Conservation (phyloP, 1,284 basidiomycete genomes). For the Macrocystidia cucumis region DNA sequence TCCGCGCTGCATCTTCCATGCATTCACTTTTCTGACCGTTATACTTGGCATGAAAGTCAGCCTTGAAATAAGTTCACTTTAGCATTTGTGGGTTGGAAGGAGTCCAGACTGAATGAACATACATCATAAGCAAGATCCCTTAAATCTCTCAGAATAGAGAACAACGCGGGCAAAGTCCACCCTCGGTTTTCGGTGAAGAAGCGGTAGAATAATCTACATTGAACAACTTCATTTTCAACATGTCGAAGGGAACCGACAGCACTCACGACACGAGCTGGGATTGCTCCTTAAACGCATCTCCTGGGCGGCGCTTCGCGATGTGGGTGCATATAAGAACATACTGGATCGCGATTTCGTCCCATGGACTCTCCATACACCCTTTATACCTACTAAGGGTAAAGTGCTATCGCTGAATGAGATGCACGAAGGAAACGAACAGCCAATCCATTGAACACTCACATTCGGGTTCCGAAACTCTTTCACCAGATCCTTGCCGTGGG, state of each 20-base stretch:
- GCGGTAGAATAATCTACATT: slow-evolving; percentile 58
- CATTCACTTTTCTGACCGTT: slow-evolving; percentile 58
- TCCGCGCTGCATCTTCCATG: slow-evolving; percentile 88
- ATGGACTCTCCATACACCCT: slow-evolving; percentile 59
- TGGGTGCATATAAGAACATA: slow-evolving; percentile 69
- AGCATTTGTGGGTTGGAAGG: slow-evolving; percentile 5
- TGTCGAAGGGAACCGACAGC: not conserved
- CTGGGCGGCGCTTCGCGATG: slow-evolving; percentile 53
- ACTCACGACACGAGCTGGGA: slow-evolving; percentile 57
- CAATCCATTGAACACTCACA: too few species aligned
- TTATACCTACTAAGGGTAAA: slow-evolving; percentile 47
- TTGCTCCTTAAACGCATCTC: slow-evolving; percentile 74
- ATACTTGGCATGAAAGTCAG: slow-evolving; percentile 56
- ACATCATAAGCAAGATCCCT: slow-evolving; percentile 77
- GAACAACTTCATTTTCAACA: not conserved
- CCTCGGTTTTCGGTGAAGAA: slow-evolving; percentile 73
- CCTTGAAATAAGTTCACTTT: slow-evolving; percentile 22
- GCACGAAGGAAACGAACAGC: too few species aligned
- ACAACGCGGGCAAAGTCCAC: slow-evolving; percentile 78
- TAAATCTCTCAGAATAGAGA: slow-evolving; percentile 73
- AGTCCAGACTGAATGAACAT: slow-evolving; percentile 7
- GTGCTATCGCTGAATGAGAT: slow-evolving; percentile 29
- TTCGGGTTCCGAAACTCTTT: slow-evolving; percentile 66
- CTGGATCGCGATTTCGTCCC: slow-evolving; percentile 78
- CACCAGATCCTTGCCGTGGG: slow-evolving; percentile 64